These are phyloP conservation scores for Basidiobolus meristosporus DNA, from an alignment of 371 early-diverging fungal species.

Conservation along the genomic window DNA sequence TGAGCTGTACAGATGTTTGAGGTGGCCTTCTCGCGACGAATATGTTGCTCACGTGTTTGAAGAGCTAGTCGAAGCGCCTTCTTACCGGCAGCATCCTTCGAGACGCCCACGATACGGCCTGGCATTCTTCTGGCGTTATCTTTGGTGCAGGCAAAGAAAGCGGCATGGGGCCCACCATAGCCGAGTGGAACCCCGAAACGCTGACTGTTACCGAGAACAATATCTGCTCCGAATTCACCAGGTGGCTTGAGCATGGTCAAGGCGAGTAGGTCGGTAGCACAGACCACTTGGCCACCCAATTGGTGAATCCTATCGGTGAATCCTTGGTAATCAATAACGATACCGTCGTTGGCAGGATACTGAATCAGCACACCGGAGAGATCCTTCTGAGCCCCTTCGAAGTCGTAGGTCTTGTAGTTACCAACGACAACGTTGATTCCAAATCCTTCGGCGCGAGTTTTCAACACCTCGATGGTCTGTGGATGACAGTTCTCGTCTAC, in stretches of 20 bases:
- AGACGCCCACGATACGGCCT: slow-evolving; percentile 88
- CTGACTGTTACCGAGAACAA: slow-evolving; percentile 89
- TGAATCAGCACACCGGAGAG: slow-evolving; percentile 25
- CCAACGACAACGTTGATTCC: slow-evolving; percentile 76
- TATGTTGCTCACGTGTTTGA: slow-evolving; percentile 96
- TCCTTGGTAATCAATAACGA: slow-evolving; percentile 55
- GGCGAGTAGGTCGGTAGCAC: slow-evolving; percentile 88
- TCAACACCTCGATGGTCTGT: slow-evolving; percentile 82
- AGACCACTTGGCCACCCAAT: slow-evolving; percentile 69
- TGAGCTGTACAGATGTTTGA: slow-evolving; percentile 96
- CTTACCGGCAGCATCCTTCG: slow-evolving; percentile 76
- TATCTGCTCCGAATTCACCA: slow-evolving; percentile 89
- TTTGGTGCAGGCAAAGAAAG: slow-evolving; percentile 88
- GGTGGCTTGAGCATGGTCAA: slow-evolving; percentile 80
- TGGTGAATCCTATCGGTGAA: slow-evolving; percentile 60
- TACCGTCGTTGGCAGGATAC: slow-evolving; percentile 86
- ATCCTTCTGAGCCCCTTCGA: slow-evolving; percentile 45
- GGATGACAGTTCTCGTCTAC: slow-evolving; percentile 84
- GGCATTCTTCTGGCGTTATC: slow-evolving; percentile 88
- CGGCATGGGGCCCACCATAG: slow-evolving; percentile 97
- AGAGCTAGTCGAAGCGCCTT: slow-evolving; percentile 85
- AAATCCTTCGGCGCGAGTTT: slow-evolving; percentile 86
- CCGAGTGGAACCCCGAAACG: slow-evolving; percentile 95
- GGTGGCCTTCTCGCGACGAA: slow-evolving; percentile 95
- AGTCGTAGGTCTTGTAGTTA: slow-evolving; percentile 55